Evolutionary conservation across 2,329 filamentous ascomycete genomes (phyloP).

Genomic region (Lasiodiplodia gonubiensis): DNA sequence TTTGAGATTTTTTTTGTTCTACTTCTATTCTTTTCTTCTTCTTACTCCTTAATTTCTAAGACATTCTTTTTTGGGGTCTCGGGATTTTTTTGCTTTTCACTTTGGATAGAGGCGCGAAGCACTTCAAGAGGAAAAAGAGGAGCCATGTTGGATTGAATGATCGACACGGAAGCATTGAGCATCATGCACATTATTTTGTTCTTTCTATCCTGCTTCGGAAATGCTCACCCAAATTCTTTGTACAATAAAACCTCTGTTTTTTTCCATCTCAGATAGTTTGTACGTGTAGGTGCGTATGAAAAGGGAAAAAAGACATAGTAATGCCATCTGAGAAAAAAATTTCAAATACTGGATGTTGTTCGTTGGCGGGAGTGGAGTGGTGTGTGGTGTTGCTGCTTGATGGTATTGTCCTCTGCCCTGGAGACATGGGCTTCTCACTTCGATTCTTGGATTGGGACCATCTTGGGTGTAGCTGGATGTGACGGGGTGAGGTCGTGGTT

Average conservation of each 20-base stretch:
- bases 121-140: background rate
- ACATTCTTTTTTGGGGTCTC: background rate
- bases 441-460: background rate
- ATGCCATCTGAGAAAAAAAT: background rate
- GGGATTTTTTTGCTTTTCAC: background rate
- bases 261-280: background rate
- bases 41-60: background rate
- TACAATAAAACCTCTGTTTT: slow-evolving; percentile 1
- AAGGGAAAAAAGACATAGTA: background rate
- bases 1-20: background rate
- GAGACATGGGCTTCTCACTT: background rate
- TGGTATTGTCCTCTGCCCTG: background rate
- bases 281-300: slow-evolving; percentile 1
- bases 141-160: background rate
- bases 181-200: background rate
- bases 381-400: background rate
- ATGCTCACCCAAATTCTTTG: background rate
- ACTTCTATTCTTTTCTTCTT: background rate
- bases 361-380: background rate
- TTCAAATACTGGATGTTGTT: background rate
- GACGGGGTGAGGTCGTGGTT: background rate
- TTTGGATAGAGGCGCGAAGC: slow-evolving; percentile 6
- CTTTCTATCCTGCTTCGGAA: background rate
- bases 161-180: background rate
- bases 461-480: background rate